Conservation (phyloP, 148 eudicot genomes). For the Rhododendron griersonianum region DNA sequence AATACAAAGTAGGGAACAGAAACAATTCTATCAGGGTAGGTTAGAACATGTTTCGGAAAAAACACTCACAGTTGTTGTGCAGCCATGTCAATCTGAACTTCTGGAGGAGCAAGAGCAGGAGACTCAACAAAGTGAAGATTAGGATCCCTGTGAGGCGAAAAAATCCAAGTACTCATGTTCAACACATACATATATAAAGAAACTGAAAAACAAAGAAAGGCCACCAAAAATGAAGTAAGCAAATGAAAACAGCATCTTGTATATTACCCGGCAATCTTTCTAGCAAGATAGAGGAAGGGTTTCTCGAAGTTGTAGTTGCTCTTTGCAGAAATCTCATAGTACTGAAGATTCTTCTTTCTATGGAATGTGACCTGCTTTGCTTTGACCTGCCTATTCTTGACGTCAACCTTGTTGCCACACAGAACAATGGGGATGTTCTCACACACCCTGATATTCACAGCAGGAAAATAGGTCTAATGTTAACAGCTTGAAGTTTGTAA, state of each 20-base stretch:
- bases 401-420: slow-evolving; percentile 29
- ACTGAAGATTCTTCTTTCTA: slow-evolving; percentile 28
- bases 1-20: not conserved
- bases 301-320: slow-evolving; percentile 32
- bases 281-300: slow-evolving; percentile 27
- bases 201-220: not conserved
- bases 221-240: not conserved
- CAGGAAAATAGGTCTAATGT: not conserved
- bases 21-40: not conserved
- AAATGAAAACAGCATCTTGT: not conserved
- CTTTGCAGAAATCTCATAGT: slow-evolving; percentile 31
- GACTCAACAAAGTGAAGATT: slow-evolving; percentile 25
- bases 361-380: slow-evolving; percentile 28
- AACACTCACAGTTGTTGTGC: slow-evolving; percentile 15
- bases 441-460: slow-evolving; percentile 19
- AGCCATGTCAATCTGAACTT: slow-evolving; percentile 21
- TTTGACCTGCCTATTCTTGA: slow-evolving; percentile 26
- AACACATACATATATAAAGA: not conserved
- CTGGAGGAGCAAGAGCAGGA: slow-evolving; percentile 25
- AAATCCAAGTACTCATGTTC: not conserved
- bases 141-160: slow-evolving; percentile 15
- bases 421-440: slow-evolving; percentile 29
- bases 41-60: not conserved
- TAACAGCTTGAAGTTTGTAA: not conserved
- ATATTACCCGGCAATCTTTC: slow-evolving; percentile 24